Base-by-base conservation (phyloP, 352 stramenopile genomes). In the Pythium brachiatum region DNA sequence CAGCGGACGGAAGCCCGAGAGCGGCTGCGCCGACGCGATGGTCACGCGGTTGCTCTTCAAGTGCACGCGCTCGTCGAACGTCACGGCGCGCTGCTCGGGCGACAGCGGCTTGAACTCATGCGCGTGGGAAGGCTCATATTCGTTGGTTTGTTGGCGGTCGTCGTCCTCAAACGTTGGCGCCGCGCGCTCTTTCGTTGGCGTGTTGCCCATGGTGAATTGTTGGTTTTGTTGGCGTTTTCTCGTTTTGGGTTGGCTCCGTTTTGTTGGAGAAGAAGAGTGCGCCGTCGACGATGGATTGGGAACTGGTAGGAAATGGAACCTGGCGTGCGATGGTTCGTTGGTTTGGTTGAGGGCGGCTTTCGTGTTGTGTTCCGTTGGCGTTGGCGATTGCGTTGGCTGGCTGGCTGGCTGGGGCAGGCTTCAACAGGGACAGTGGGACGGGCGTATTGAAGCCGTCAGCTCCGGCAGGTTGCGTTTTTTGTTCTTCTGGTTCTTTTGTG, bases 51-150 rank as follows among this genome's bases (percentile, higher is more conserved):
- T 53, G 26, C 64, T 50, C 23, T 55, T 62, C 51, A 91, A 44
- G 53, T 92, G 84, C 53, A 90, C 74, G 52, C 85, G 85, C 72
- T 94, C 85, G 56, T 94, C 85, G 51, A 94, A 94, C 2, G 85
- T 94, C 43, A 88, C 69, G 34, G 83, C 80, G 66, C 85, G 85
- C 66, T 94, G 85, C 62, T 85, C 75, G 2, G 76, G 66, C 41
- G 82, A 91, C 2, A 94, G 73, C 38, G 78, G 64, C 62, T 81
- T 81, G 68, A 94, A 94, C 15, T 62, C 66, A 2, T 32, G 53
- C 39, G 27, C 25, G 18, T 50, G 26, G 21, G 32, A 32, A 34
- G 12, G 3, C 65, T n/a, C 27, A 26, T 8, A 9, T 18, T 26
- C 18, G 38, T 41, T 36, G 52, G 51, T 56, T 39, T 36, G 52